Percentiles rank a stretch among this genome's conserved stretches.
phyloP scores from a whole-genome alignment of 83 land plant genomes.

The Diphasiastrum complanatum region DNA sequence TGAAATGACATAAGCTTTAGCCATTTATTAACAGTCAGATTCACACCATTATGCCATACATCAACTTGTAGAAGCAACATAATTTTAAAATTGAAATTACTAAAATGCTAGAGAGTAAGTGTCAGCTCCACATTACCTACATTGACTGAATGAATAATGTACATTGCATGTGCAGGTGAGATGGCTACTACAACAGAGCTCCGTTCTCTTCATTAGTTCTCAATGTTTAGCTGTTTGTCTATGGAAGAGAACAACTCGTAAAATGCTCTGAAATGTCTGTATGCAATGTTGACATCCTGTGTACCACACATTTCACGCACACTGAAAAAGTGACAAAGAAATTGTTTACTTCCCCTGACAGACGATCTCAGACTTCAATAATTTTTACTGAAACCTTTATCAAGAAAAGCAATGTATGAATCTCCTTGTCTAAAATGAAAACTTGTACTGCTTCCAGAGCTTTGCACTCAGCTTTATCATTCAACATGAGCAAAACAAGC shows the following conservation, averaged over 20 bases:
- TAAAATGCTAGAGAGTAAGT: no score
- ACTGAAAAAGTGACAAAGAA: not conserved
- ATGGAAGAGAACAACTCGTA: conserved; percentile 26
- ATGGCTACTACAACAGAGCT: no score
- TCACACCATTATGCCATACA: no score
- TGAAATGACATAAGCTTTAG: no score
- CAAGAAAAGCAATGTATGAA: not conserved
- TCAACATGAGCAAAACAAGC: not conserved
- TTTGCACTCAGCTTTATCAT: not conserved
- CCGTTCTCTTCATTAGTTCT: conserved; percentile 4
- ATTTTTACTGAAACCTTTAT: not conserved
- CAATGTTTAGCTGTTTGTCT: conserved; percentile 23
- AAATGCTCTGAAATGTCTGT: conserved; percentile 32
- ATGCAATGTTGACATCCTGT: conserved; percentile 24
- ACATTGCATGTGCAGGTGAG: no score
- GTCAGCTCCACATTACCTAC: no score
- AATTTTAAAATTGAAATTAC: no score
- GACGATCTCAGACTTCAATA: not conserved
- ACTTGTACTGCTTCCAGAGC: not conserved
- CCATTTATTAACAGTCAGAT: no score
- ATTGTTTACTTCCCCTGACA: not conserved
- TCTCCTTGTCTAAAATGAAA: not conserved
- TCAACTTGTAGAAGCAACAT: no score
- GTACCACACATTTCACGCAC: conserved; percentile 35
- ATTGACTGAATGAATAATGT: no score